Evolutionary conservation across 202 grass and related monocot species (phyloP), one percentile per base, ranked within the genome.

Genomic region (Bolboschoenoplectus hybrid): DNA sequence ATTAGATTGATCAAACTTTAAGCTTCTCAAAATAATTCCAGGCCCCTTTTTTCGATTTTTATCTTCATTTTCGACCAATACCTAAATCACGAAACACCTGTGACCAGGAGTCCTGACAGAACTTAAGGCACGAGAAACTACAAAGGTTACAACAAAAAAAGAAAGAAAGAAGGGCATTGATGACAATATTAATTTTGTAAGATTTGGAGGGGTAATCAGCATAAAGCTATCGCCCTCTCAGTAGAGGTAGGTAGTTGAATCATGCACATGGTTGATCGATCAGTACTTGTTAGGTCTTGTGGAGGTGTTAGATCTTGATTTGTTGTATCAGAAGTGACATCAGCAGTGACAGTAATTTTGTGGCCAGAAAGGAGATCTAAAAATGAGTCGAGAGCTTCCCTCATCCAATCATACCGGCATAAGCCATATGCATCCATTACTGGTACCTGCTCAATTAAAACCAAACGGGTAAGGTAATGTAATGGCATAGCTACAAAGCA

Each of bases 331-430:
- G 65, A 3, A 51, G 69, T 6, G 10, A 74, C 67, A 53, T 68
- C 79, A 53, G 86, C 41, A 32, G 7, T 65, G 38, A 73, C 32
- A 38, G n/a, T 49, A 49, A 65, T 62, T 0, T 82, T 83, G 12
- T 65, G 13, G 6, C 11, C 41, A 4, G 90, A 69, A 57, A 89
- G 65, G 47, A 58, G 75, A 76, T 87, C 84, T 41, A 91, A 63
- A 82, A 96, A 88, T 20, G 91, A 81, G 8, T 87, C 76, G 47
- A 97, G 94, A 32, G 94, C 94, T 87, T 93, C 87, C 17, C 88
- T 89, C 93, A 96, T 93, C 91, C 93, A 96, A 26, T 93, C 89
- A 46, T 96, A 96, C 71, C 93, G 89, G 63, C 91, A 96, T 55
- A 93, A 83, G 67, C 89, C 80, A 40, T 88, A 97, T 20, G 94